Conservation (phyloP, 805 yeast genomes). For the Spathaspora arborariae region DNA sequence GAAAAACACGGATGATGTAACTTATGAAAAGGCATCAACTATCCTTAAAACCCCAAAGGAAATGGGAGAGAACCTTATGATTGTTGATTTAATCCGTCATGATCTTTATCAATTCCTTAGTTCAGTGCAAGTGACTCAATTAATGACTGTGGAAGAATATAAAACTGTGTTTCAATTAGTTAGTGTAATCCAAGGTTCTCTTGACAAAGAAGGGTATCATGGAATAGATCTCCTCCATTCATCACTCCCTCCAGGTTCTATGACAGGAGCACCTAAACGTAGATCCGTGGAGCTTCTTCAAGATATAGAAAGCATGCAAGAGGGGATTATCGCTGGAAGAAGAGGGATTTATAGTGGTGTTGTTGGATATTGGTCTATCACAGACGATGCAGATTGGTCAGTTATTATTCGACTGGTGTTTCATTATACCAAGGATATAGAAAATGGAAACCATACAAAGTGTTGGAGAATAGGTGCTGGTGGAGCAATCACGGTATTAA, state of each 20-base stretch:
- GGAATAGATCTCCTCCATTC: constrained; percentile 79
- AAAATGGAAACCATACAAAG: constrained; percentile 16
- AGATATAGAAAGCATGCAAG: constrained; percentile 46
- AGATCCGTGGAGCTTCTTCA: constrained; percentile 84
- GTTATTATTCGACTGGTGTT: constrained; percentile 86
- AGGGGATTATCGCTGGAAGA: constrained; percentile 41
- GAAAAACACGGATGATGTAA: constrained; percentile 53
- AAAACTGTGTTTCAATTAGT: constrained; percentile 88
- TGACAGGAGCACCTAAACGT: constrained; percentile 99
- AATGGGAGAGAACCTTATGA: constrained; percentile 94
- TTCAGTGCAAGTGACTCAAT: constrained; percentile 64
- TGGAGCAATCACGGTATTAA: constrained; percentile 91
- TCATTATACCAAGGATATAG: constrained; percentile 51
- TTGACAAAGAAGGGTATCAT: constrained; percentile 35
- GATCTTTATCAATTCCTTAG: constrained; percentile 70
- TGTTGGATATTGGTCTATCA: constrained; percentile 89
- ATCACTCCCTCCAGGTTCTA: constrained; percentile 95
- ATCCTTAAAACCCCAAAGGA: constrained; percentile 84
- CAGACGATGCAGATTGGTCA: constrained; percentile 91
- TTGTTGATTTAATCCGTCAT: constrained; percentile 91
- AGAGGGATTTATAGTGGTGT: constrained; percentile 92
- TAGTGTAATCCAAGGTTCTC: constrained; percentile 74
- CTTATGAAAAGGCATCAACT: constrained; percentile 53
- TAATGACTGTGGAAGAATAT: constrained; percentile 93
- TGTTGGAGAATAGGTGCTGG: constrained; percentile 95